Evolutionary conservation across 139 green algal species (phyloP), one percentile per base, ranked within the genome.

Genomic region (Chlorella sp.): DNA sequence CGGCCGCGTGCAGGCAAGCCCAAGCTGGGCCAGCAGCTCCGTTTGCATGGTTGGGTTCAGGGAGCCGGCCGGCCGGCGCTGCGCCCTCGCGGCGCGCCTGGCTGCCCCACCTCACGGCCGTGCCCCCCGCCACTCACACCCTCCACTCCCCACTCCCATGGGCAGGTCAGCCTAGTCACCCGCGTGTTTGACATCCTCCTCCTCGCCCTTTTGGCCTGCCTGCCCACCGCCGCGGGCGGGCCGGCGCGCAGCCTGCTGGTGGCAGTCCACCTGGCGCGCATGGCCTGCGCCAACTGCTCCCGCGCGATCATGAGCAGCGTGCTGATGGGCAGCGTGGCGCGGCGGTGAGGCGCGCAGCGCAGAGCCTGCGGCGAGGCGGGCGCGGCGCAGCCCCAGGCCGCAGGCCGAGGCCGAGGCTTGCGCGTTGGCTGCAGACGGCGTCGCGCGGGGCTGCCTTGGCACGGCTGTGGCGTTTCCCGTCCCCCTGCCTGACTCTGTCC

Each of bases 321-420:
- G 51, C 77, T 88, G 15, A 86, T 87, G 80, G 77, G 86, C 27
- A 62, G 77, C 29, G 77, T 82, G 40, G 68, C 81, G 1, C 72
- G 72, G 8, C 66, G 46, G 48, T 31, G n/a, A n/a, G n/a, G n/a
- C n/a, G n/a, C n/a, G n/a, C n/a, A n/a, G n/a, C n/a, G n/a, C n/a
- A n/a, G n/a, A n/a, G n/a, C n/a, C n/a, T n/a, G n/a, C n/a, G n/a
- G n/a, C n/a, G n/a, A n/a, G n/a, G n/a, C n/a, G n/a, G n/a, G n/a
- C n/a, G n/a, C n/a, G n/a, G n/a, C n/a, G n/a, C n/a, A n/a, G n/a
- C n/a, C n/a, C n/a, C n/a, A n/a, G n/a, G n/a, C n/a, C n/a, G n/a
- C n/a, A n/a, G n/a, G n/a, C n/a, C n/a, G n/a, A n/a, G n/a, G n/a
- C n/a, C n/a, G n/a, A n/a, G n/a, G n/a, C n/a, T n/a, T n/a, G n/a